Base-by-base conservation (phyloP, 73 alveolate genomes). In the Uronychia binucleata region DNA sequence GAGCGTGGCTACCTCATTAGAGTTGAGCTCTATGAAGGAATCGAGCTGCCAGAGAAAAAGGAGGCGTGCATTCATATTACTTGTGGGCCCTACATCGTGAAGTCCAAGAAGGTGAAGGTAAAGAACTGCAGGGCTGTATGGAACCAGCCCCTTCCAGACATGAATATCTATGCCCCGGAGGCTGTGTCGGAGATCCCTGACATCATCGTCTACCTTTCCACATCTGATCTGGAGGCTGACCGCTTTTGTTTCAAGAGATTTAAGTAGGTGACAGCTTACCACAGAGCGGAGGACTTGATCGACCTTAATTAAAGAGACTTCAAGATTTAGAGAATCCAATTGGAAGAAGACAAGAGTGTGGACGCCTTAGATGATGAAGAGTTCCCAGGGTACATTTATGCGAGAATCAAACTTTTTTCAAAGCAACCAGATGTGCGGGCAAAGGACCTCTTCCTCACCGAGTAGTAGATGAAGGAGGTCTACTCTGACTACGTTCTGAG, bases 341-440 rank as follows among this genome's bases (percentile, higher is more conserved):
- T 94, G 60, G 90, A 86, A 58, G 98, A 94, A 86, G 98, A 94
- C 59, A 85, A 90, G 79, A 82, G 94, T 30, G 67, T 89, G n/a
- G 97, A 94, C 84, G 83, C 92, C 1, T 60, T 94, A 25, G 88
- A 87, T 57, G 98, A 94, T 86, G 98, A 94, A 74, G 91, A 94
- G 79, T 94, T 94, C 80, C 98, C 98, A 26, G 98, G 98, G 25
- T 86, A 90, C 58, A 57, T 94, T 1, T 76, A 35, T 78, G 95
- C 94, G 30, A 85, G 95, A 29, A 81, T 92, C n/a, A 89, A 87
- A 35, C 89, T 94, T 74, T 89, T 74, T 84, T 77, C 90, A 14
- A 84, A 85, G 87, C 89, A 91, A 75, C 86, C 81, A 0, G 92
- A 74, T 28, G 85, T 85, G 13, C 58, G 90, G 27, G 75, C 33